phyloP scores from a whole-genome alignment of 805 yeast genomes.

The Zygosaccharomyces kombuchaensis region DNA sequence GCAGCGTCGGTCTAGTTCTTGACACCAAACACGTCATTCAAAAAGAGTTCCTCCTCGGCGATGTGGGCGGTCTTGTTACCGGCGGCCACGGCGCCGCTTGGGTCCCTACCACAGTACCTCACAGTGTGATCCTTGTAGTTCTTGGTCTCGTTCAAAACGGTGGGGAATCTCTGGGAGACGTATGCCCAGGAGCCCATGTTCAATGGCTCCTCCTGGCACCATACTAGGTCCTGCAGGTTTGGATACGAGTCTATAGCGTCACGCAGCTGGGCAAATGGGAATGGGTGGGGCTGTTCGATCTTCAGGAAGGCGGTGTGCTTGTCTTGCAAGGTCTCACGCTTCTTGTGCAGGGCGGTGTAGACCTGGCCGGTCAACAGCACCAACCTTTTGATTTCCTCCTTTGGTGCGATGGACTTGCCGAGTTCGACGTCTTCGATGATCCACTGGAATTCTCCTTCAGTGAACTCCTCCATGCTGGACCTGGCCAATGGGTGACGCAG shows the following conservation, averaged over 20 bases:
- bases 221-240: slow-evolving; percentile 79
- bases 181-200: slow-evolving; percentile 90
- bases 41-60: slow-evolving; percentile 84
- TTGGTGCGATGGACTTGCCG: slow-evolving; percentile 69
- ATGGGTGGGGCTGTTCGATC: slow-evolving; percentile 95
- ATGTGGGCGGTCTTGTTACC: slow-evolving; percentile 86
- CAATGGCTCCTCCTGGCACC: slow-evolving; percentile 98
- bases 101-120: slow-evolving; percentile 96
- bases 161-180: slow-evolving; percentile 77
- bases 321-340: slow-evolving; percentile 70
- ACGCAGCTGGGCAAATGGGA: slow-evolving; percentile 94
- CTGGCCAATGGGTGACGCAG: slow-evolving; percentile 97
- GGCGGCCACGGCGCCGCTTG: slow-evolving; percentile 97
- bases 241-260: slow-evolving; percentile 79
- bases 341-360: slow-evolving; percentile 85
- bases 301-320: slow-evolving; percentile 83
- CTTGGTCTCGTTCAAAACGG: slow-evolving; percentile 71
- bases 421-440: slow-evolving; percentile 88
- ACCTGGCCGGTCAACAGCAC: slow-evolving; percentile 92
- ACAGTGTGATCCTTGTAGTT: slow-evolving; percentile 52
- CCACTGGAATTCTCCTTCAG: slow-evolving; percentile 92
- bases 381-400: slow-evolving; percentile 82
- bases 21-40: slow-evolving; percentile 61
- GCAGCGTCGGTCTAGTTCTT: not conserved
- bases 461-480: slow-evolving; percentile 76